Conservation (phyloP, 306 rosid species). For the Sicyos edulis region DNA sequence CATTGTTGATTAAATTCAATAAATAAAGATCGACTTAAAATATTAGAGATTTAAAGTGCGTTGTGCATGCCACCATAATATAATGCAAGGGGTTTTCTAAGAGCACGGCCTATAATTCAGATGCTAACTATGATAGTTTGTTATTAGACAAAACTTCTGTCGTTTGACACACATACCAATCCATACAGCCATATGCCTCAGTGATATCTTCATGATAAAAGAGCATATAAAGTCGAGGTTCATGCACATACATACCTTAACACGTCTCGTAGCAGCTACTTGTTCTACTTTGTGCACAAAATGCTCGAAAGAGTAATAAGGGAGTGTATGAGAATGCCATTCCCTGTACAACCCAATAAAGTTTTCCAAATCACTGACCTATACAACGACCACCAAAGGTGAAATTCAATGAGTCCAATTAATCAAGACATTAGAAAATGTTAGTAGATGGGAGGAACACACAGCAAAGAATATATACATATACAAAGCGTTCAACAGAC, state of each 20-base stretch:
- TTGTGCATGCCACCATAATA: neutral
- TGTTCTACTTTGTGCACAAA: conserved; percentile 76
- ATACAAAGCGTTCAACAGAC: neutral
- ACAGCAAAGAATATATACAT: neutral
- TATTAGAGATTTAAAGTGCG: neutral
- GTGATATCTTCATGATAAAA: neutral
- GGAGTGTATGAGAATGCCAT: conserved; percentile 86
- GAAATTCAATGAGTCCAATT: neutral
- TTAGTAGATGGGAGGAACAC: neutral
- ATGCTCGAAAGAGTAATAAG: conserved; percentile 70
- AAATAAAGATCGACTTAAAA: neutral
- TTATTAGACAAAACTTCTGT: neutral
- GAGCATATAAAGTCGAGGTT: neutral
- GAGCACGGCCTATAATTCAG: neutral
- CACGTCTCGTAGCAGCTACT: conserved; percentile 72
- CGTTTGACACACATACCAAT: neutral
- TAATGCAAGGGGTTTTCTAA: neutral
- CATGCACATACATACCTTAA: conserved; percentile 43
- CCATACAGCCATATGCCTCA: neutral
- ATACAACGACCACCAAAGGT: neutral
- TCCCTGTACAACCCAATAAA: conserved; percentile 59
- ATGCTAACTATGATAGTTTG: neutral
- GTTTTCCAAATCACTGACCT: conserved; percentile 81
- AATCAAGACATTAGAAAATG: neutral
- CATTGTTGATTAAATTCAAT: neutral